Percentiles rank a stretch among this genome's conserved stretches.
Evolutionary conservation across 805 yeast genomes (phyloP).

Genomic region (Wickerhamiella slavikovae): DNA sequence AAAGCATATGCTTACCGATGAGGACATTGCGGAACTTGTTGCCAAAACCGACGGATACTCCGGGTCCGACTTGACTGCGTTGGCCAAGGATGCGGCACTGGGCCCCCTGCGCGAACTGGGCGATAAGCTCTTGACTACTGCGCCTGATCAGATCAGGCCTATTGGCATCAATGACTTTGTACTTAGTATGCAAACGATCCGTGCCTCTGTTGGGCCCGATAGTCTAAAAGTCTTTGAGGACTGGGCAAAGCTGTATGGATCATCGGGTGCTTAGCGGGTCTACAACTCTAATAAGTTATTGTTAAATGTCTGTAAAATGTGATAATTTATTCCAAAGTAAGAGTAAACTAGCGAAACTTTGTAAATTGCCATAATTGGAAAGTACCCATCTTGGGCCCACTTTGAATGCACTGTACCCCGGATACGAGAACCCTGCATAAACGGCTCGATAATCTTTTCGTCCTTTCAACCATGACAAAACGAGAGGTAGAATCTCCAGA

Average conservation of each 20-base stretch:
- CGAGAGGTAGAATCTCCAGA: too few relatives aligned
- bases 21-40: constrained; percentile 40
- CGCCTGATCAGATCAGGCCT: constrained; percentile 61
- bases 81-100: constrained; percentile 96
- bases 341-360: too few relatives aligned
- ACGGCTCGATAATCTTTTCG: too few relatives aligned
- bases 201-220: constrained; percentile 75
- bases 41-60: constrained; percentile 61
- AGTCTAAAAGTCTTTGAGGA: constrained; percentile 64
- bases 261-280: constrained; percentile 47
- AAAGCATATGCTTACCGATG: constrained; percentile 43
- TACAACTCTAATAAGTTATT: background rate
- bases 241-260: constrained; percentile 77
- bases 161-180: constrained; percentile 53
- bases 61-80: constrained; percentile 83
- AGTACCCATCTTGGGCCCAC: too few relatives aligned
- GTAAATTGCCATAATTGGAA: too few relatives aligned
- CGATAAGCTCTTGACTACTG: constrained; percentile 47
- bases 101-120: constrained; percentile 86
- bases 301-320: too few relatives aligned
- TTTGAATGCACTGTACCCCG: too few relatives aligned
- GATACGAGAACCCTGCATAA: too few relatives aligned
- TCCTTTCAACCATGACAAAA: too few relatives aligned
- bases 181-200: constrained; percentile 52
- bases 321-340: too few relatives aligned